Percentiles rank a stretch among this genome's conserved stretches.
phyloP scores from a whole-genome alignment of 2,329 filamentous ascomycete species.

The Coniochaeta hoffmannii region DNA sequence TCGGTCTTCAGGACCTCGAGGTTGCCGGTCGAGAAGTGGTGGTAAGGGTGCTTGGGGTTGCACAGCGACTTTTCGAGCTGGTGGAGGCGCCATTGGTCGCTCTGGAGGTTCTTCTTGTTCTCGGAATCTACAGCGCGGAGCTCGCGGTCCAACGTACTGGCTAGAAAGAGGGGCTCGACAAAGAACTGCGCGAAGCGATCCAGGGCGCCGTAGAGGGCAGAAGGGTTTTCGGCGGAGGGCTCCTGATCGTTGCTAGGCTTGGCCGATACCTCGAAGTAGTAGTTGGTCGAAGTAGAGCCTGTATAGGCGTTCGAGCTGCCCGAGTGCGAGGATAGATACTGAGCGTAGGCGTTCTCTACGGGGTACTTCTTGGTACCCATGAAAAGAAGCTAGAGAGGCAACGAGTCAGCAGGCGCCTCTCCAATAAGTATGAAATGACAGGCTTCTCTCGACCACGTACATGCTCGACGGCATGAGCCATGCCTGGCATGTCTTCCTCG shows the following conservation, averaged over 20 bases:
- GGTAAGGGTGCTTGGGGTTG: constrained; percentile 80
- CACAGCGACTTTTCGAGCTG: constrained; percentile 86
- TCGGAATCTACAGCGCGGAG: constrained; percentile 87
- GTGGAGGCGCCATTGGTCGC: constrained; percentile 77
- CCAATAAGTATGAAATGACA: neutral
- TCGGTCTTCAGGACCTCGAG: constrained; percentile 77
- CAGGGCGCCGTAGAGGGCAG: constrained; percentile 67
- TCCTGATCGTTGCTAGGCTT: constrained; percentile 58
- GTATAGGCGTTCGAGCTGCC: constrained; percentile 95
- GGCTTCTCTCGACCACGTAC: constrained; percentile 27
- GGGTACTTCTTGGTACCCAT: constrained; percentile 99
- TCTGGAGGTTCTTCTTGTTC: constrained; percentile 96
- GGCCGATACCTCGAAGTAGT: constrained; percentile 91
- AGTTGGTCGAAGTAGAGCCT: constrained; percentile 88
- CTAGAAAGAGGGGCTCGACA: constrained; percentile 77
- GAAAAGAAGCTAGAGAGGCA: constrained; percentile 60
- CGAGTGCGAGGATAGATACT: constrained; percentile 84
- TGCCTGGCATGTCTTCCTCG: constrained; percentile 80
- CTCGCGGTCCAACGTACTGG: constrained; percentile 79
- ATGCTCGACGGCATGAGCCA: constrained; percentile 95
- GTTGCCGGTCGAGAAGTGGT: constrained; percentile 88
- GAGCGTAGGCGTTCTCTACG: constrained; percentile 89
- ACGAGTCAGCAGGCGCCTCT: constrained; percentile 5
- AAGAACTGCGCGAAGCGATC: constrained; percentile 95
- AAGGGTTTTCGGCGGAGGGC: constrained; percentile 47